Evolutionary conservation across 257 asterid species (phyloP), one percentile per base, ranked within the genome.

Genomic region (Anisodus acutangulus): DNA sequence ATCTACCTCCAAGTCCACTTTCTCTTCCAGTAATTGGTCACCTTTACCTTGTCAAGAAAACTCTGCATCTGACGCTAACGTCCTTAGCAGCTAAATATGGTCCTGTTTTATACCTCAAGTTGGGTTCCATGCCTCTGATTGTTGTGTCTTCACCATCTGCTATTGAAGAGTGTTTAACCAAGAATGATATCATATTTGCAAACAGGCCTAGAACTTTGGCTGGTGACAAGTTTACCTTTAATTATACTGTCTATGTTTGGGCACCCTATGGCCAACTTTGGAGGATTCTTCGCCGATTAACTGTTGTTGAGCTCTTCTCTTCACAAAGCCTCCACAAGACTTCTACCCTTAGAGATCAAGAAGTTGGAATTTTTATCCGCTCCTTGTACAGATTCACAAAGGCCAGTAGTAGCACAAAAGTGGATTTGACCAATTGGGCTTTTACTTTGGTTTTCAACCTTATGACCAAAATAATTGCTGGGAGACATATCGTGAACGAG

Each of bases 101-200:
- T 54, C 91, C 91, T 1, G 78, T 93, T 45, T 22, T 90, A 22
- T 89, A 85, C 15, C 90, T 92, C 87, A 83, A 53, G 2, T 43
- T 90, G 4, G 94, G 95, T 60, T 85, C 79, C 84, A 80, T 64
- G 70, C 79, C 91, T 0, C 13, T 88, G 5, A 64, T 89, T 35
- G 87, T 91, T 3, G 84, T 91, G 8, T 92, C 95, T 9, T 91
- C 95, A n/a, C 89, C 95, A 3, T 86, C 91, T n/a, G 88, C 90
- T 59, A n/a, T 72, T 7, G 80, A 72, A 72, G 80, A 72, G 19
- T 72, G 80, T 47, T 72, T 72, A 72, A 72, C 80, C 9, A 87
- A 80, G 60, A 88, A 92, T 85, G 95, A 91, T 80, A 35, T 89
- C 3, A 63, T 81, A 3, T 84, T 91, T 22, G 92, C 94, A 70